Evolutionary conservation across 768 basidiomycete genomes (phyloP), one percentile per base, ranked within the genome.

Genomic region (Boletus rubescentipes): DNA sequence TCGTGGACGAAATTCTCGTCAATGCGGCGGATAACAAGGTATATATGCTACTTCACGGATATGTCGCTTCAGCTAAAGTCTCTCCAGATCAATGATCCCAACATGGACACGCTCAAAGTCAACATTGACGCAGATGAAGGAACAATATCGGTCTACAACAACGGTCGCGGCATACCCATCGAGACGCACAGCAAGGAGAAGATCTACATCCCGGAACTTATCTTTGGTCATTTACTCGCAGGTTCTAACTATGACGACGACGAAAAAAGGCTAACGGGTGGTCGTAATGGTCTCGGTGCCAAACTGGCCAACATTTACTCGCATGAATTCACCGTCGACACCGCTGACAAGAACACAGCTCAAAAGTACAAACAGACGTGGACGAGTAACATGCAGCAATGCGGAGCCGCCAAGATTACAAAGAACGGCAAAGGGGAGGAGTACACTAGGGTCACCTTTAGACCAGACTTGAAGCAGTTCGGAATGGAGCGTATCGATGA

Each of bases 1-100:
- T 99, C 64, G 88, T 99, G 14, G 97, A 99, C 65, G 97, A 99
- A 75, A 99, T 99, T 65, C 78, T 99, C 3, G 97, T 99, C 63
- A 99, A 99, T 71, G 97, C 97, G 20, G 97, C 97, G 4, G 97
- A 99, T 70, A 97, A 98, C 75, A 99, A 99, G 87, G 96, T 91
- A 58, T 51, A 77, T 70, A 9, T n/a, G 14, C 36, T 43, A 3
- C 47, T 42, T 42, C 32, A 14, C 18, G 20, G 16, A 21, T 12
- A 9, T 34, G 42, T 42, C 4, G 21, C 31, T 9, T 46, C n/a
- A 18, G 30, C 30, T 36, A 18, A 45, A 16, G 9, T 8, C 23
- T 34, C 11, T 41, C 5, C 53, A 99, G 96, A 90, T 96, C 64
- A 98, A 96, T 60, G 96, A 98, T 69, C 47, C 83, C 2, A 83